Conservation (phyloP, 108 stramenopile genomes). For the Conticribra guillardii region DNA sequence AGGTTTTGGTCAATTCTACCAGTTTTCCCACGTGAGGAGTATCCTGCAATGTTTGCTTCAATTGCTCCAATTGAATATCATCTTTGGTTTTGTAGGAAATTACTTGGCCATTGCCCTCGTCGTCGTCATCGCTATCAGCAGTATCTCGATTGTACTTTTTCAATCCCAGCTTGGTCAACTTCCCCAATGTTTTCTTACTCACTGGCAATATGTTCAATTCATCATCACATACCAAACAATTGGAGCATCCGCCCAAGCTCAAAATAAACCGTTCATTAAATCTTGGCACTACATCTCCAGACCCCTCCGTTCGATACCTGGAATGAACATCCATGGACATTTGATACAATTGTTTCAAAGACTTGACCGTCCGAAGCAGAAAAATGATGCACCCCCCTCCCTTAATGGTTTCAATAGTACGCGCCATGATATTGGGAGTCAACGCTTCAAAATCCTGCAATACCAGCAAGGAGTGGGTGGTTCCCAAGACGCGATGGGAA, state of each 20-base stretch:
- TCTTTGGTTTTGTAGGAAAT: conserved; percentile 60
- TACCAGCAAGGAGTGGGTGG: conserved; percentile 95
- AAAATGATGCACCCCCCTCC: conserved; percentile 98
- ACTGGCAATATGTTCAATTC: conserved; percentile 98
- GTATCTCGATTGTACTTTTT: conserved; percentile 31
- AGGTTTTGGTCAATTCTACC: conserved; percentile 90
- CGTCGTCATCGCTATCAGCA: conserved; percentile 30
- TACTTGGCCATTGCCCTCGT: conserved; percentile 57
- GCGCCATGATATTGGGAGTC: conserved; percentile 97
- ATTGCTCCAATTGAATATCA: conserved; percentile 72
- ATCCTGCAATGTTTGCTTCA: conserved; percentile 90
- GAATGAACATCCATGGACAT: conserved; percentile 99
- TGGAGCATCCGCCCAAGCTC: conserved; percentile 84
- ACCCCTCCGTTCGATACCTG: conserved; percentile 92
- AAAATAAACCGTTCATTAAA: conserved; percentile 99
- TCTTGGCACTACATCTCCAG: conserved; percentile 89
- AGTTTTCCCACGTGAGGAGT: conserved; percentile 94
- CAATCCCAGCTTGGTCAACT: conserved; percentile 45
- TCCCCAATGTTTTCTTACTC: conserved; percentile 59
- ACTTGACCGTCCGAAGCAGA: conserved; percentile 90
- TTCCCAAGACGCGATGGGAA: conserved; percentile 94
- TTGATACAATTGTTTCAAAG: conserved; percentile 96
- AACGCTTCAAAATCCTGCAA: conserved; percentile 99
- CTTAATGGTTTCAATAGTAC: conserved; percentile 98
- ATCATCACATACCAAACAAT: conserved; percentile 97